Evolutionary conservation across 768 basidiomycete species (phyloP).

Genomic region (Lentinus brumalis): DNA sequence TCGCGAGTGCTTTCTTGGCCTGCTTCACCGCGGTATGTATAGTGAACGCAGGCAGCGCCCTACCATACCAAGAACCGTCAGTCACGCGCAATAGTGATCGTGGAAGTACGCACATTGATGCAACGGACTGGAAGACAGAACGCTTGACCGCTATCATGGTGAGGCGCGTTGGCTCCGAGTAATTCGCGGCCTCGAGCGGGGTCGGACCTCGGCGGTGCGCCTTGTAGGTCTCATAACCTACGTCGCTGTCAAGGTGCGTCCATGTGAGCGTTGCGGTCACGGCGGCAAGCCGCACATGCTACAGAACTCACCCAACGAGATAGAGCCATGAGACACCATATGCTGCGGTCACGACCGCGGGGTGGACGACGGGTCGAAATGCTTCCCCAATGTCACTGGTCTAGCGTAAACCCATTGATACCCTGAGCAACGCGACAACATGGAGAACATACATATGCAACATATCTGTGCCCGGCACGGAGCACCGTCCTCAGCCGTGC

Average conservation of each 20-base stretch:
- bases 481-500: slow-evolving; percentile 77
- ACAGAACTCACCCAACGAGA: slow-evolving; percentile 55
- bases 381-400: slow-evolving; percentile 85
- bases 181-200: slow-evolving; percentile 64
- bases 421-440: slow-evolving; percentile 14
- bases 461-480: slow-evolving; percentile 67
- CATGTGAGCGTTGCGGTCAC: not conserved
- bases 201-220: slow-evolving; percentile 68
- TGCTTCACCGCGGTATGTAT: slow-evolving; percentile 83
- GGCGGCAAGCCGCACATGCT: slow-evolving; percentile 4
- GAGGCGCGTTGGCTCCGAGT: slow-evolving; percentile 69
- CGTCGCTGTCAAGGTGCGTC: slow-evolving; percentile 48
- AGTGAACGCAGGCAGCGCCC: slow-evolving; percentile 83
- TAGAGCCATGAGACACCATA: slow-evolving; percentile 86
- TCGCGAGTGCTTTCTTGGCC: slow-evolving; percentile 66
- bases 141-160: slow-evolving; percentile 75
- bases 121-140: slow-evolving; percentile 78
- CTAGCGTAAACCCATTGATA: slow-evolving; percentile 37
- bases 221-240: slow-evolving; percentile 82
- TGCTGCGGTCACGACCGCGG: slow-evolving; percentile 70
- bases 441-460: slow-evolving; percentile 67
- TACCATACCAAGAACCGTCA: slow-evolving; percentile 27
- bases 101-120: slow-evolving; percentile 64
- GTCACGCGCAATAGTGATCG: slow-evolving; percentile 8
- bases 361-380: slow-evolving; percentile 76